Evolutionary conservation across 2,329 filamentous ascomycete genomes (phyloP), one percentile per base, ranked within the genome.

Genomic region (Verticillium nubilum): DNA sequence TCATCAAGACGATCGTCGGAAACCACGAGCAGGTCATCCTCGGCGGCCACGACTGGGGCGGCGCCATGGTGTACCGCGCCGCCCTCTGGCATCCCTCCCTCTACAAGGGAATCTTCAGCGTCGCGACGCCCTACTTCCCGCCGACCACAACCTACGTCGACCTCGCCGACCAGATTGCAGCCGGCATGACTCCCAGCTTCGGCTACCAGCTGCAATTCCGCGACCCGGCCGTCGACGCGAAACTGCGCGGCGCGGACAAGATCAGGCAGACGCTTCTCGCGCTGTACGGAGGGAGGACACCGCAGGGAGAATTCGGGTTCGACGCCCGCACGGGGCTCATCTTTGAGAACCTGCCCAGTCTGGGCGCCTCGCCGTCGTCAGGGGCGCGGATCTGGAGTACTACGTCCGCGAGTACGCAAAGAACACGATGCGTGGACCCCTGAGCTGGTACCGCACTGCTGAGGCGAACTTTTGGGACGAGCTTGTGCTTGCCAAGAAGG

Each of bases 11-110:
- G 59, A 72, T 70, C 26, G 54, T 76, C 72, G 25, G 74, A 73
- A 52, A 64, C 56, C 69, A 67, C 31, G 86, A 37, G 35, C 35
- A 37, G 35, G 35, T 94, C 67, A 86, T 95, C 55, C 79, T 96
- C 5, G 90, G 90, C 50, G 91, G 90, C 7, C 91, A 96, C 74
- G 91, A 95, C 74, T 94, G 91, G 89, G 91, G 91, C 69, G 90
- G 88, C 64, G 79, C 80, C 2, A 78, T 91, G 9, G 86, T 87
- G 56, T 92, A 89, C 77, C 84, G 90, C 56, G 76, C 89, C 56
- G 85, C 87, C 5, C 81, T 87, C 59, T 89, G 84, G 79, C 80
- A 91, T 67, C 89, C 89, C 0, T 74, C 85, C 17, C 76, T 92
- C 13, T 77, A 94, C 56, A 79, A 79, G 3, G 86, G 87, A 65